Evolutionary conservation across 441 rosid genomes (phyloP), one percentile per base, ranked within the genome.

Genomic region (Erodium trifolium): DNA sequence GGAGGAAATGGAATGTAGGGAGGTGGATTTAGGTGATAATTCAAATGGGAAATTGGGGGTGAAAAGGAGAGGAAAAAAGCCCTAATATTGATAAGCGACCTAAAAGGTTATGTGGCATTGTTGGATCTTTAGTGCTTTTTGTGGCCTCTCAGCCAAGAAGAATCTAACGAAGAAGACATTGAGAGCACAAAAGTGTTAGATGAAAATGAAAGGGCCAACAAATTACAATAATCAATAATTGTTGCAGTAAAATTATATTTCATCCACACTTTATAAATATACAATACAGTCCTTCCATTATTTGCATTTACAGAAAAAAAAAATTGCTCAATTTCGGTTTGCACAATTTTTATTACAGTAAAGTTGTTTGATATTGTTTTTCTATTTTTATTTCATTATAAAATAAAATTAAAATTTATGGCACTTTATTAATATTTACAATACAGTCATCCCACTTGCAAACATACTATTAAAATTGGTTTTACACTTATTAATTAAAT

Each of bases 1-100:
- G 65, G 69, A 41, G 70, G 64, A 37, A 37, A 11, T 55, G 19
- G 14, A 62, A 75, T 75, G 75, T 78, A 67, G 12, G 41, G 34
- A 75, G 34, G 35, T 59, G 35, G 75, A 59, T 29, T 73, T 34
- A 16, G 35, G 65, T 1, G 49, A 35, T 1, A 71, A 77, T 71
- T 80, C 66, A 31, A 3, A 62, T 3, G 35, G 70, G 3, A 18
- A 53, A 57, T 64, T 68, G 59, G 41, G 60, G 70, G 59, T 37
- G 41, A 37, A 6, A 37, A 6, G 41, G 66, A 27, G 37, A 37
- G 39, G 68, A 64, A 7, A 64, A 64, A 35, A 31, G 45, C 67
- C 67, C 67, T 64, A 64, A 64, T 29, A 5, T 31, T 64, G 64
- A 59, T 18, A 59, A 55, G 62, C 19, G 17, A 16, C 60, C n/a